Evolutionary conservation across 257 asterid species (phyloP).

Genomic region (Solanum pimpinellifolium): DNA sequence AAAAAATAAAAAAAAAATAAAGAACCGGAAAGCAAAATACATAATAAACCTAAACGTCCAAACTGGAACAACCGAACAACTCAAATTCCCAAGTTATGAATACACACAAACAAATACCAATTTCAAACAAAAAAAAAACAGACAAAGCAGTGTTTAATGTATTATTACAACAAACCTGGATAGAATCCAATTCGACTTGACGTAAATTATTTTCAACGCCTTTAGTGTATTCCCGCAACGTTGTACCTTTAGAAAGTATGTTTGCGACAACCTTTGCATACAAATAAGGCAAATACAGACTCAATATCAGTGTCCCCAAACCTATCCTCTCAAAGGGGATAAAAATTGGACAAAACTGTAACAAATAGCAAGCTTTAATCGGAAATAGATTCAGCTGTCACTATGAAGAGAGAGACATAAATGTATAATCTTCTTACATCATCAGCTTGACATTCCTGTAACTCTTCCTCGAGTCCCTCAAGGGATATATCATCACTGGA

Average conservation of each 20-base stretch:
- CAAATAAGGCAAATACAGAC: not conserved
- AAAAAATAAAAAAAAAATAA: not conserved
- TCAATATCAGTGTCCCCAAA: not conserved
- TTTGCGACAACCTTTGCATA: conserved; percentile 68
- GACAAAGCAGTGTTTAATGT: not conserved
- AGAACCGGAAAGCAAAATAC: not conserved
- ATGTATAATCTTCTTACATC: conserved; percentile 37
- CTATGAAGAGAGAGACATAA: not conserved
- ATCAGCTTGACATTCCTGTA: conserved; percentile 81
- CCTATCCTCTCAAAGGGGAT: not conserved
- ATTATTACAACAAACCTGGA: conserved; percentile 47
- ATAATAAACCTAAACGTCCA: not conserved
- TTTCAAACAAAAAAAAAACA: not conserved
- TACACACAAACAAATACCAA: not conserved
- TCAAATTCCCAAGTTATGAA: not conserved
- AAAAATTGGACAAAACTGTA: not conserved
- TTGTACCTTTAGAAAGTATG: conserved; percentile 82
- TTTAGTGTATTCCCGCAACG: conserved; percentile 74
- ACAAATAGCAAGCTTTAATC: not conserved
- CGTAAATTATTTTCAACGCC: conserved; percentile 90
- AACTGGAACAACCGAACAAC: not conserved
- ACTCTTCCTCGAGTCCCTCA: conserved; percentile 89
- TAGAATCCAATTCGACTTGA: conserved; percentile 80
- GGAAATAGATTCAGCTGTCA: not conserved
- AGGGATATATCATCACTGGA: conserved; percentile 76